Base-by-base conservation (phyloP, 805 yeast species). In the Wickerhamomyces strasburgensis region DNA sequence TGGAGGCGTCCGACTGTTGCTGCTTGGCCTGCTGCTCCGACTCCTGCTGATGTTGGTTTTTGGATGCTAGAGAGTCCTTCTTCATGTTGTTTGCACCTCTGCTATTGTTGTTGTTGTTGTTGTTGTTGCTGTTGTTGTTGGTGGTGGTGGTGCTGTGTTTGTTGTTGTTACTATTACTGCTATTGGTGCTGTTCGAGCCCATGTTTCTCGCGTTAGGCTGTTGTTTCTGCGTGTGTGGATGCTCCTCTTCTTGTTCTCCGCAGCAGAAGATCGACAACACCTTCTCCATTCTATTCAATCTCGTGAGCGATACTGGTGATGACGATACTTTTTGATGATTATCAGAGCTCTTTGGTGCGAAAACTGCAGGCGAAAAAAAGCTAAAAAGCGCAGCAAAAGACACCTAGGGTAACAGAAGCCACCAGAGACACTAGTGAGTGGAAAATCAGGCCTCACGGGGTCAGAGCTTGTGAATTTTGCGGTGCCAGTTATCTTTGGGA, bases 221-320 rank as follows among this genome's bases (percentile, higher is more conserved):
- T n/a, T n/a, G 25, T 9, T 19, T 31, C 14, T 28, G 25, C 37
- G 25, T 19, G 27, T 33, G 18, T 26, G 39, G 15, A 40, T 32
- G 27, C 40, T 39, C 26, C 23, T 34, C 33, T 13, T 34, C 37
- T 7, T 23, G 21, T 17, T 19, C 29, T 28, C 30, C 36, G 14
- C 41, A 34, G 27, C 44, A 40, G 37, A 40, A 40, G 14, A 40
- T 29, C 31, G 42, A 34, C 28, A 35, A 25, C 30, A 33, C 17
- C 25, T 33, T 33, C 25, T 21, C 25, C 25, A 21, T 21, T 21
- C 11, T 21, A 21, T 11, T 21, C 25, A 8, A 21, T 21, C n/a
- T n/a, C n/a, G n/a, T n/a, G n/a, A n/a, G n/a, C n/a, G n/a, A n/a
- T n/a, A n/a, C n/a, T n/a, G n/a, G n/a, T n/a, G n/a, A n/a, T n/a